These are phyloP conservation scores for Polytrichum commune DNA, from an alignment of 225 moss, liverwort and hornwort genomes.

Conservation along the genomic window DNA sequence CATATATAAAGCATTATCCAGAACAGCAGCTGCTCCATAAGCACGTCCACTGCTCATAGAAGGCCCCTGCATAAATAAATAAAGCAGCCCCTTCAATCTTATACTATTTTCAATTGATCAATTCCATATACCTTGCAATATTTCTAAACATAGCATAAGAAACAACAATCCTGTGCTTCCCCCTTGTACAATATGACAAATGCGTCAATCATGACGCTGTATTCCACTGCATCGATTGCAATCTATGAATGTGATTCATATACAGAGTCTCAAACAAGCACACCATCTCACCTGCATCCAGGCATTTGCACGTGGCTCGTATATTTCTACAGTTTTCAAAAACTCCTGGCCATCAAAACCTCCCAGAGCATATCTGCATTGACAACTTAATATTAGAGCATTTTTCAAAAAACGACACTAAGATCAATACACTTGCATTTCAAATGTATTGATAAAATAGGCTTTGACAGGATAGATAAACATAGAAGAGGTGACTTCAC, in stretches of 20 bases:
- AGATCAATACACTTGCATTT: too few species aligned
- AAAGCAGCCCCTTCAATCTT: neutral
- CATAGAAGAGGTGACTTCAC: slow-evolving; percentile 1
- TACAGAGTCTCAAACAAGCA: neutral
- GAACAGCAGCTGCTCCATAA: slow-evolving; percentile 76
- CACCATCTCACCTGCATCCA: slow-evolving; percentile 69
- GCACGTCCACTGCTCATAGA: slow-evolving; percentile 75
- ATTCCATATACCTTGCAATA: too few species aligned
- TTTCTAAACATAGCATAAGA: too few species aligned
- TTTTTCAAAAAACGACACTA: too few species aligned
- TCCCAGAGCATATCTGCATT: slow-evolving; percentile 78
- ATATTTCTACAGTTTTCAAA: slow-evolving; percentile 72
- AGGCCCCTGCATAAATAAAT: slow-evolving; percentile 41
- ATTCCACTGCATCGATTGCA: too few species aligned
- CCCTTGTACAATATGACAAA: too few species aligned
- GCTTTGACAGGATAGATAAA: too few species aligned
- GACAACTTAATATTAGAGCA: slow-evolving; percentile 7
- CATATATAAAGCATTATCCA: slow-evolving; percentile 69
- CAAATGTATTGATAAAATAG: too few species aligned
- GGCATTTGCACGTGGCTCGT: slow-evolving; percentile 72
- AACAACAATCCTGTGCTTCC: too few species aligned
- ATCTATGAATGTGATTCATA: too few species aligned
- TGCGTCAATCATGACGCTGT: too few species aligned
- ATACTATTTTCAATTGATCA: neutral
- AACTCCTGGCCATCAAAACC: slow-evolving; percentile 82